These are phyloP conservation scores for Heliamphora exappendiculata DNA, from an alignment of 148 eudicot genomes.

Conservation along the genomic window DNA sequence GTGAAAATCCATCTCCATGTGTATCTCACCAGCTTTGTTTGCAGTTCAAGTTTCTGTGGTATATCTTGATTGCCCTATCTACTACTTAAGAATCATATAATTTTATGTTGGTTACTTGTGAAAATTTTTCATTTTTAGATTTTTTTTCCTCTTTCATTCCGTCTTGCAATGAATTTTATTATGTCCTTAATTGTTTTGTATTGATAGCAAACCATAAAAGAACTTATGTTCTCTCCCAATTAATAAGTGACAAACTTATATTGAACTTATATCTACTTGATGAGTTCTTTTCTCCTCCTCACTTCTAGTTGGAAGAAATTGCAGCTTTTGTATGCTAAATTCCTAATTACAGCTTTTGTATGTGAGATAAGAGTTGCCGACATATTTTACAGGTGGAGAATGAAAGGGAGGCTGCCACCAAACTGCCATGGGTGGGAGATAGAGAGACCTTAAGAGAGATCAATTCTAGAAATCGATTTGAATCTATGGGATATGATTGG, in stretches of 20 bases:
- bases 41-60: not conserved
- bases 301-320: not conserved
- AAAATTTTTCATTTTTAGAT: not conserved
- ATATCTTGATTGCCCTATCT: not conserved
- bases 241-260: not conserved
- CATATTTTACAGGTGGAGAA: too few relatives aligned
- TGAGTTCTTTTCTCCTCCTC: not conserved
- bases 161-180: not conserved
- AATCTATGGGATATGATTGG: too few relatives aligned
- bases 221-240: not conserved
- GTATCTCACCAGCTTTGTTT: not conserved
- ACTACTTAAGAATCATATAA: not conserved
- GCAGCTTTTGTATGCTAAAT: not conserved
- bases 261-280: not conserved
- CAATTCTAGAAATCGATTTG: too few relatives aligned
- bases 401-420: too few relatives aligned
- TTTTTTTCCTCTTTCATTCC: not conserved
- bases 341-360: not conserved
- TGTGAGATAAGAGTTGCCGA: too few relatives aligned
- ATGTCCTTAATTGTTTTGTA: constrained; percentile 2
- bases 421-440: too few relatives aligned
- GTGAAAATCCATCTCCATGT: constrained; percentile 13
- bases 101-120: constrained; percentile 1
- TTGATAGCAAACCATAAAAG: not conserved
- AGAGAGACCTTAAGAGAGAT: too few relatives aligned